phyloP scores from a whole-genome alignment of 805 yeast genomes.

The Pichia manshurica region DNA sequence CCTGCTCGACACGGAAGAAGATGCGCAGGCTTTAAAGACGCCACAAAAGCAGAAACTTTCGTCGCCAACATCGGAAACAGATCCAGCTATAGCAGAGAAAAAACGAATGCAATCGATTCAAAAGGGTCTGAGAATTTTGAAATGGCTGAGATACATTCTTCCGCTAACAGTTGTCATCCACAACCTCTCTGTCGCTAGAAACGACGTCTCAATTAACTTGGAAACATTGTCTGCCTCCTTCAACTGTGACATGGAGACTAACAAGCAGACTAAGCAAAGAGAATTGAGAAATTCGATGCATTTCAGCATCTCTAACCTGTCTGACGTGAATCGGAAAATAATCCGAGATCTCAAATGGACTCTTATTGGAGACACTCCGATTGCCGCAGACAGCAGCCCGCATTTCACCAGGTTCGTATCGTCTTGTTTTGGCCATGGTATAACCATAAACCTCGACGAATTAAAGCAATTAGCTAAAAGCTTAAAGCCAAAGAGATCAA shows the following conservation, averaged over 20 bases:
- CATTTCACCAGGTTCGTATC: conserved; percentile 5
- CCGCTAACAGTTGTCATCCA: conserved; percentile 16
- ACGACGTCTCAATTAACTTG: conserved; percentile 3
- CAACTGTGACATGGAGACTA: conserved; percentile 2
- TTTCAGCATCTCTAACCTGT: conserved; percentile 12
- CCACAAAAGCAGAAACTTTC: no score
- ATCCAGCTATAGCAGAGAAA: neutral
- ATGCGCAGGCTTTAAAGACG: no score
- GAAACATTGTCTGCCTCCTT: conserved; percentile 16
- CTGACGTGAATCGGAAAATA: neutral
- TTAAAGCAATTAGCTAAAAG: neutral
- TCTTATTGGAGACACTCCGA: conserved; percentile 1
- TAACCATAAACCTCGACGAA: conserved; percentile 5
- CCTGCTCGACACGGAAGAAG: neutral
- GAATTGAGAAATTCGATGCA: conserved; percentile 9
- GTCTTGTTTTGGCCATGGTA: conserved; percentile 9
- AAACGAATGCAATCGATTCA: neutral
- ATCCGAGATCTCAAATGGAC: conserved; percentile 14
- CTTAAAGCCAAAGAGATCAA: neutral
- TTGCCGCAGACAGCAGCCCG: neutral
- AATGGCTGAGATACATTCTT: conserved; percentile 10
- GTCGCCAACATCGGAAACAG: no score
- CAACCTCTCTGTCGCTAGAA: conserved; percentile 5
- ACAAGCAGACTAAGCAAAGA: neutral
- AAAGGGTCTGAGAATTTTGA: conserved; percentile 1